phyloP scores from a whole-genome alignment of 1,284 basidiomycete genomes.

The Ustilago crameri region DNA sequence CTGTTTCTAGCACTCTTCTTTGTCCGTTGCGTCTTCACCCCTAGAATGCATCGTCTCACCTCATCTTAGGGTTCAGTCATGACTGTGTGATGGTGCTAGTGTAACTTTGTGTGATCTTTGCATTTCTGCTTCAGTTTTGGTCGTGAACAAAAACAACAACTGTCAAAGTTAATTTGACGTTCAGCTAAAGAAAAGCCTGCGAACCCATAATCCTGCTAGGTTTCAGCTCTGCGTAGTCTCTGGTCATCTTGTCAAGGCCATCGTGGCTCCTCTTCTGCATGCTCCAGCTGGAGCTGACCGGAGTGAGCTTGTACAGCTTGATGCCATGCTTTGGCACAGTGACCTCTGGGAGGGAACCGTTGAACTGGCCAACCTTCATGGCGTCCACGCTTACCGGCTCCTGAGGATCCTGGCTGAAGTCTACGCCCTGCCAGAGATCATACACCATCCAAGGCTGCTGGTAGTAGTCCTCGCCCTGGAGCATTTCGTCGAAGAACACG shows the following conservation, averaged over 20 bases:
- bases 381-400: conserved; percentile 9
- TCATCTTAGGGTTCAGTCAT: too few species aligned
- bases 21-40: too few species aligned
- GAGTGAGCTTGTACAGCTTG: conserved; percentile 26
- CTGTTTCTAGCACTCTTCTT: too few species aligned
- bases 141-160: too few species aligned
- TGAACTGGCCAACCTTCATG: conserved; percentile 21
- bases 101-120: too few species aligned
- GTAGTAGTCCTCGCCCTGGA: conserved; percentile 17
- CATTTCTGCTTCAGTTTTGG: too few species aligned
- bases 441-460: conserved; percentile 24
- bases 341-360: conserved; percentile 13
- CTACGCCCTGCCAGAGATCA: conserved; percentile 33
- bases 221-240: conserved; percentile 26
- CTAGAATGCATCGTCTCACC: too few species aligned
- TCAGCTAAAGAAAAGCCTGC: conserved; percentile 4
- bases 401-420: conserved; percentile 17
- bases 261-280: conserved; percentile 4
- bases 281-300: not conserved
- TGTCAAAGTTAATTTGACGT: too few species aligned
- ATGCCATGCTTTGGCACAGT: conserved; percentile 24
- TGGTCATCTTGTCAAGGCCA: conserved; percentile 13
- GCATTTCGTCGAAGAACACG: conserved; percentile 37
- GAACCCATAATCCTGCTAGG: conserved; percentile 31
- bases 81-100: too few species aligned